Evolutionary conservation across 345 rosid species (phyloP), one percentile per base, ranked within the genome.

Genomic region (Psidium guajava): DNA sequence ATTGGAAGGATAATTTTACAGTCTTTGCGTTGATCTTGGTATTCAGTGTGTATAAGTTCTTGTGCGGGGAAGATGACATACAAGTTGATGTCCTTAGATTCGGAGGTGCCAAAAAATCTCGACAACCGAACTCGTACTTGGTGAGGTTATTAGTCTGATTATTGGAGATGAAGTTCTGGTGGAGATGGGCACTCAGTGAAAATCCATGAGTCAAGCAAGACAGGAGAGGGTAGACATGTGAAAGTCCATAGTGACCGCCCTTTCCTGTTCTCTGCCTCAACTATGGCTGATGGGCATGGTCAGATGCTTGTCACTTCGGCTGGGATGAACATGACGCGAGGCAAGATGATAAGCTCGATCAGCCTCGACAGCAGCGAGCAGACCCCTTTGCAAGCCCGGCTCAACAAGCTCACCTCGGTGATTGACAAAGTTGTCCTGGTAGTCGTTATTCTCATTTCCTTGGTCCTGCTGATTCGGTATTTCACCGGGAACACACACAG

Each of bases 291-390:
- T 42, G 98, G 96, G 25, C 88, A 88, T 10, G 96, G 90, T 3
- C 84, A 87, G 49, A 95, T 95, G 95, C 81, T 90, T 21, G 93
- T 92, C 42, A 94, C 94, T 11, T 91, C 94, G 0, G 97, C 93
- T 1, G 99, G 97, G 0, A 92, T 90, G 94, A 92, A 90, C 87
- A 94, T 94, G 0, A 88, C 86, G 6, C 92, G 96, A 97, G 95
- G 95, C 22, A 87, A 93, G 86, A 91, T 93, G 92, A 92, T 94
- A 96, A 91, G 95, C 88, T 91, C 89, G 3, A 92, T 93, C 58
- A 88, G 87, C 4, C 83, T 85, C 0, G 91, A 93, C 84, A 87
- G 85, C 0, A 77, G 84, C 21, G 93, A 96, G 73, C 90, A 89
- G 73, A 94, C 97, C 12, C 98, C 93, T 2, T 84, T 93, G 82